A percentile compares a stretch with the other conserved stretches of the same genome.
Evolutionary conservation across 2,329 filamentous ascomycete species (phyloP).

Genomic region (Elsinoe perseae): DNA sequence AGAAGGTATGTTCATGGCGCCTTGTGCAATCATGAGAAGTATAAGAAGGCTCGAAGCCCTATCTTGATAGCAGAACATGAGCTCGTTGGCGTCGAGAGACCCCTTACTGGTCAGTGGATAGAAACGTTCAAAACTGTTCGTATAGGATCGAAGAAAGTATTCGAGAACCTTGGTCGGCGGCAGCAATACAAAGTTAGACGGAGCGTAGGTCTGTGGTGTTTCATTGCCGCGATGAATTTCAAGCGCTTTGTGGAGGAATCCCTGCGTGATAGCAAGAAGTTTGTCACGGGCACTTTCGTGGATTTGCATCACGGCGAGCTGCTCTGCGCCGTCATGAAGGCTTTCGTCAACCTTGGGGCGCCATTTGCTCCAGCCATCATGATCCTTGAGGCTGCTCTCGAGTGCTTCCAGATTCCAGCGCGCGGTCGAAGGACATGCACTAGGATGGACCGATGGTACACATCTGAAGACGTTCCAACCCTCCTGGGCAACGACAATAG

Average conservation of each 20-base stretch:
- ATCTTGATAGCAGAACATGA: slow-evolving; percentile 55
- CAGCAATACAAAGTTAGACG: slow-evolving; percentile 56
- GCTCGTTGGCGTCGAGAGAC: slow-evolving; percentile 57
- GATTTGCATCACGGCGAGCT: slow-evolving; percentile 41
- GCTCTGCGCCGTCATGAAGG: slow-evolving; percentile 41
- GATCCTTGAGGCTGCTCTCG: slow-evolving; percentile 44
- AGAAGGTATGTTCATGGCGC: slow-evolving; percentile 58
- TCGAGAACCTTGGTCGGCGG: slow-evolving; percentile 60
- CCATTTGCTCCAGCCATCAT: slow-evolving; percentile 47
- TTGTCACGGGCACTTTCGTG: slow-evolving; percentile 56
- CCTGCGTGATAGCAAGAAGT: slow-evolving; percentile 63
- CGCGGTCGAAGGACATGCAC: slow-evolving; percentile 44
- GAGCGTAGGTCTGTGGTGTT: slow-evolving; percentile 24
- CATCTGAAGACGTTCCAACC: slow-evolving; percentile 48
- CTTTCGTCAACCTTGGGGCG: slow-evolving; percentile 43
- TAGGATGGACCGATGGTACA: slow-evolving; percentile 42
- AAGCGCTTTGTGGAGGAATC: slow-evolving; percentile 61
- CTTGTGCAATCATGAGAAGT: slow-evolving; percentile 65
- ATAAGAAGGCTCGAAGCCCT: slow-evolving; percentile 59
- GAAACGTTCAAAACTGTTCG: slow-evolving; percentile 58
- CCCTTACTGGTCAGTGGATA: slow-evolving; percentile 56
- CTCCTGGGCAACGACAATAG: slow-evolving; percentile 44
- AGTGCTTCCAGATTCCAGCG: slow-evolving; percentile 44
- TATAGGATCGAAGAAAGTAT: slow-evolving; percentile 59
- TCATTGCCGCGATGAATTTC: slow-evolving; percentile 50